Base-by-base conservation (phyloP, 1,139 yeast genomes). In the Kurtzmaniella quercitrusa region DNA sequence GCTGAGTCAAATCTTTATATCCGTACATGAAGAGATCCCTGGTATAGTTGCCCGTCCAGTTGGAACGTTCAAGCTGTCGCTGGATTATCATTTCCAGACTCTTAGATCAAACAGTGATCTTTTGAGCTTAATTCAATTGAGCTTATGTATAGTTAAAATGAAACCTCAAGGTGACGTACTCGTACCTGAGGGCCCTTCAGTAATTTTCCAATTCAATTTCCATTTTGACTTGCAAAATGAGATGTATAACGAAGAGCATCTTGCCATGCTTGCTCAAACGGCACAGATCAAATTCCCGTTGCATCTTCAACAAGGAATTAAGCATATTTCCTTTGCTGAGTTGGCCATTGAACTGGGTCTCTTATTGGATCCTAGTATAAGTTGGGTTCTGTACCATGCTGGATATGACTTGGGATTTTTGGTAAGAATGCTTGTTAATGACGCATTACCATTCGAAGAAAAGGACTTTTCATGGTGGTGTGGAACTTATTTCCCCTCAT, bases 31-130 rank as follows among this genome's bases (percentile, higher is more conserved):
- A 47, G 97, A 93, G 62, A 90, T 93, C 59, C 97, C 97, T 0
- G 98, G 98, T 0, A 88, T 94, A 29, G 87, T 93, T 21, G 96
- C 96, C 1, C 78, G 98, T 53, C 98, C 98, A 11, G 88, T 93
- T 49, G 98, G 98, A n/a, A 81, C 90, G 10, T 93, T 93, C 66
- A 82, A 89, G 56, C 82, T 94, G 9, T 86, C 94, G 12, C 78
- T 88, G 25, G 98, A 93, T 62, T 93, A 90, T 63, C 98, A 93
- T 63, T 93, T 93, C 61, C 98, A 93, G 64, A 93, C 98, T 0
- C 77, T 93, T 65, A 77, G 98, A 57, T 77, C 95, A 9, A 93
- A 93, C 62, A 88, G 94, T 2, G 98, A 94, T 63, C 73, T 93
- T 45, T 68, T 91, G 50, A 85, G 85, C 53, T 79, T 93, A 52